Evolutionary conservation across 441 rosid genomes (phyloP).

Genomic region (Populus trichocarpa): DNA sequence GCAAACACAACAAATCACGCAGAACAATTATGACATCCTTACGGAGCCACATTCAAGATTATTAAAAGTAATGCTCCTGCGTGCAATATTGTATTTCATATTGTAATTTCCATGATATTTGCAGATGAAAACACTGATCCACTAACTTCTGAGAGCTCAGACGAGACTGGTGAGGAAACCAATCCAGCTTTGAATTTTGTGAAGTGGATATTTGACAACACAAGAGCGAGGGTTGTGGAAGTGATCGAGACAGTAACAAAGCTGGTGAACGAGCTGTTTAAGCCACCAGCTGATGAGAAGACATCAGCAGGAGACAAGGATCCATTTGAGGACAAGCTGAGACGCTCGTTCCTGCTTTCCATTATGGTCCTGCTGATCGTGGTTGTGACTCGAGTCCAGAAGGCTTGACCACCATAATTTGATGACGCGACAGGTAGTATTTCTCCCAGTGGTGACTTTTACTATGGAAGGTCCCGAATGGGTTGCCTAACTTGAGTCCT

Average conservation of each 20-base stretch:
- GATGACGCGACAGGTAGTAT: constrained; percentile 49
- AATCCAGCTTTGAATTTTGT: constrained; percentile 37
- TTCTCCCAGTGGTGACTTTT: neutral
- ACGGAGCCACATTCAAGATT: neutral
- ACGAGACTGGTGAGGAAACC: constrained; percentile 25
- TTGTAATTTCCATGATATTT: constrained; percentile 15
- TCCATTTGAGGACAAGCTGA: constrained; percentile 61
- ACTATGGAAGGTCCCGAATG: neutral
- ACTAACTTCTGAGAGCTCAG: constrained; percentile 28
- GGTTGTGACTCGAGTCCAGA: constrained; percentile 50
- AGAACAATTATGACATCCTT: neutral
- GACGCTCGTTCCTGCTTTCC: constrained; percentile 63
- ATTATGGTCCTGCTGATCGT: constrained; percentile 69
- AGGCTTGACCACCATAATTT: constrained; percentile 44
- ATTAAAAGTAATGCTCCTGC: neutral
- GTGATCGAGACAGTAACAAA: constrained; percentile 52
- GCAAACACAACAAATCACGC: neutral
- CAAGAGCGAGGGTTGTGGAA: constrained; percentile 47
- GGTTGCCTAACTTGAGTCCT: neutral
- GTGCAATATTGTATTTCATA: neutral
- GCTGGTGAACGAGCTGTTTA: constrained; percentile 53
- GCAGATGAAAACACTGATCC: constrained; percentile 34
- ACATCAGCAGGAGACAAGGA: constrained; percentile 29
- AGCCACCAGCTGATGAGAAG: constrained; percentile 22
- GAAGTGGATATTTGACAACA: constrained; percentile 57